Conservation (phyloP, 331 rosid genomes). For the Prunus yedoensis region DNA sequence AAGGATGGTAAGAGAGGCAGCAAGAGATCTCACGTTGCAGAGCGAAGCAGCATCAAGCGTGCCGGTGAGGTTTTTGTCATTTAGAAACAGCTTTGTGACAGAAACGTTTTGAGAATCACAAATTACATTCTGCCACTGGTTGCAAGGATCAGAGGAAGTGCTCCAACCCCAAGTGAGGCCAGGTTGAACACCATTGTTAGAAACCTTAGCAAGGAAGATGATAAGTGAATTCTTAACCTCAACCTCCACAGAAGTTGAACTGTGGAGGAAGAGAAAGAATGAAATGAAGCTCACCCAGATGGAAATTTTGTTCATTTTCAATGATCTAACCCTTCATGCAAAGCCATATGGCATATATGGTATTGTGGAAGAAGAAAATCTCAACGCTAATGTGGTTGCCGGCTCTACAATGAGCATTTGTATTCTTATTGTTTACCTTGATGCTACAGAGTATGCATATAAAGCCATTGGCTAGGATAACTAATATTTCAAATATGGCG, state of each 20-base stretch:
- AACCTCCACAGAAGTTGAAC: slow-evolving; percentile 44
- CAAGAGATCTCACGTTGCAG: slow-evolving; percentile 48
- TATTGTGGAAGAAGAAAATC: slow-evolving; percentile 26
- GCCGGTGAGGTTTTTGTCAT: slow-evolving; percentile 44
- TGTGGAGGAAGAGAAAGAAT: slow-evolving; percentile 33
- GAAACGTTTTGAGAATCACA: slow-evolving; percentile 39
- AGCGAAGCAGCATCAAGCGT: slow-evolving; percentile 47
- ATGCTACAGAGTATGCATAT: slow-evolving; percentile 8
- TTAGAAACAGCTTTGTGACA: slow-evolving; percentile 41
- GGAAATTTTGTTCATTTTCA: slow-evolving; percentile 45
- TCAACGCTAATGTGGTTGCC: slow-evolving; percentile 26
- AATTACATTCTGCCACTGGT: slow-evolving; percentile 50
- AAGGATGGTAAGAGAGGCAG: slow-evolving; percentile 50
- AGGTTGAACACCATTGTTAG: slow-evolving; percentile 22
- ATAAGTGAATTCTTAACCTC: slow-evolving; percentile 50
- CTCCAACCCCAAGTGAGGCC: slow-evolving; percentile 47
- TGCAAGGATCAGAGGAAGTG: slow-evolving; percentile 65
- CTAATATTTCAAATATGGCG: slow-evolving; percentile 29
- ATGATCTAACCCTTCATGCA: slow-evolving; percentile 12
- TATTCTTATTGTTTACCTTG: slow-evolving; percentile 17
- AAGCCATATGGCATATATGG: slow-evolving; percentile 2
- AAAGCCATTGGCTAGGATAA: neutral
- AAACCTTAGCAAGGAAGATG: slow-evolving; percentile 49
- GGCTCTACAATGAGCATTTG: slow-evolving; percentile 40
- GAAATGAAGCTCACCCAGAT: slow-evolving; percentile 37